A percentile compares a stretch with the other conserved stretches of the same genome.
phyloP scores from a whole-genome alignment of 768 basidiomycete species.

The Tricholoma sp. region DNA sequence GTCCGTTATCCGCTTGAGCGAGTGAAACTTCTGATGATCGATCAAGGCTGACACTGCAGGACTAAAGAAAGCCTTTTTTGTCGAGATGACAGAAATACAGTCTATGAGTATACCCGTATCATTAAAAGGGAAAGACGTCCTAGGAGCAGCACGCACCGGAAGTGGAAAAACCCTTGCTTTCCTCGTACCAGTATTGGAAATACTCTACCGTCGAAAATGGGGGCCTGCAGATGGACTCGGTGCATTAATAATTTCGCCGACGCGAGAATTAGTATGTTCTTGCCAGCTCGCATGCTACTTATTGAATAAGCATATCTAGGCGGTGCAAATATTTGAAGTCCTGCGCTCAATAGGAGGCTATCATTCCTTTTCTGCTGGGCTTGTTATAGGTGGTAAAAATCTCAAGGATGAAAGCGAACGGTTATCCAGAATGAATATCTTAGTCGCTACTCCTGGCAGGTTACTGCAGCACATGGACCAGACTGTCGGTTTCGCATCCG shows the following conservation, averaged over 20 bases:
- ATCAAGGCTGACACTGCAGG: conserved; percentile 36
- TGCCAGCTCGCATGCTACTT: neutral
- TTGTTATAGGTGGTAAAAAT: conserved; percentile 96
- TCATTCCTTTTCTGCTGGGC: conserved; percentile 89
- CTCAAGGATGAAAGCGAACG: conserved; percentile 90
- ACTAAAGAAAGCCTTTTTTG: conserved; percentile 81
- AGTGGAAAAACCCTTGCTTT: conserved; percentile 97
- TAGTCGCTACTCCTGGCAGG: conserved; percentile 96
- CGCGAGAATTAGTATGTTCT: conserved; percentile 76
- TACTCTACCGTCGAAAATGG: conserved; percentile 88
- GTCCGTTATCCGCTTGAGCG: conserved; percentile 24
- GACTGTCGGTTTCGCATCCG: conserved; percentile 89
- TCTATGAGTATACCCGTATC: conserved; percentile 85
- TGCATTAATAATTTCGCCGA: conserved; percentile 90
- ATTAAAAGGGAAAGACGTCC: conserved; percentile 91
- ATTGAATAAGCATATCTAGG: conserved; percentile 38
- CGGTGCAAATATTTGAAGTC: conserved; percentile 97
- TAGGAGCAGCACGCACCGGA: conserved; percentile 94
- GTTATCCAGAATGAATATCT: conserved; percentile 90
- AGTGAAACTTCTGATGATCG: neutral
- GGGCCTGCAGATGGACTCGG: conserved; percentile 90
- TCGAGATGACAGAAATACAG: conserved; percentile 90
- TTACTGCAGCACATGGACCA: conserved; percentile 98
- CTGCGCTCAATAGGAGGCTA: conserved; percentile 88
- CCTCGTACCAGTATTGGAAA: conserved; percentile 86